Evolutionary conservation across 371 early-diverging fungal genomes (phyloP).

Genomic region (Lichtheimia ramosa): DNA sequence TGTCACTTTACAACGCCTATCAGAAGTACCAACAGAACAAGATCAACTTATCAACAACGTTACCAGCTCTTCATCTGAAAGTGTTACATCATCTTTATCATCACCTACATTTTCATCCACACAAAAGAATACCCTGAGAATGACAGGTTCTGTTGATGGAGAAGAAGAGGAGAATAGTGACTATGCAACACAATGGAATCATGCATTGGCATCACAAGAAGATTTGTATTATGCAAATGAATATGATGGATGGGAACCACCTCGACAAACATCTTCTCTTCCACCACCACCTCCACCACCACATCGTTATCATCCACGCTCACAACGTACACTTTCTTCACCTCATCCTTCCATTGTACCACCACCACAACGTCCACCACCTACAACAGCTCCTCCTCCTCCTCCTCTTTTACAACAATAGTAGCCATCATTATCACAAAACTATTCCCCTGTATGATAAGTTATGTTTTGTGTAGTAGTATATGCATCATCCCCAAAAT

Average conservation of each 20-base stretch:
- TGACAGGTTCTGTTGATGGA: no score
- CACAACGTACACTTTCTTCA: not conserved
- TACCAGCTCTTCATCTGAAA: not conserved
- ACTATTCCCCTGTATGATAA: no score
- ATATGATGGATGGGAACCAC: conserved; percentile 3
- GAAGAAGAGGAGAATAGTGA: no score
- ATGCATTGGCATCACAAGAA: not conserved
- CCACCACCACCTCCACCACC: not conserved
- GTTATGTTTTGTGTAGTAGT: no score
- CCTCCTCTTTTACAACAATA: conserved; percentile 3
- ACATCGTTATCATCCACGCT: not conserved
- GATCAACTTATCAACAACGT: conserved; percentile 12
- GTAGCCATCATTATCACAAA: no score
- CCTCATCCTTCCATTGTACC: not conserved
- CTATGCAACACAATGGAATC: not conserved
- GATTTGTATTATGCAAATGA: conserved; percentile 7
- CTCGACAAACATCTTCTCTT: not conserved
- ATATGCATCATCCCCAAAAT: no score
- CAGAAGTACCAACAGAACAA: conserved; percentile 17
- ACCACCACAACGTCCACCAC: conserved; percentile 10
- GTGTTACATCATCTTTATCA: not conserved
- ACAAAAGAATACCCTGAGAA: not conserved
- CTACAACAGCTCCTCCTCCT: conserved; percentile 2
- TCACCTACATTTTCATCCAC: not conserved
- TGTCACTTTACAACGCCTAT: not conserved